Evolutionary conservation across 257 asterid species (phyloP), one percentile per base, ranked within the genome.

Genomic region (Solanum sparsipilum): DNA sequence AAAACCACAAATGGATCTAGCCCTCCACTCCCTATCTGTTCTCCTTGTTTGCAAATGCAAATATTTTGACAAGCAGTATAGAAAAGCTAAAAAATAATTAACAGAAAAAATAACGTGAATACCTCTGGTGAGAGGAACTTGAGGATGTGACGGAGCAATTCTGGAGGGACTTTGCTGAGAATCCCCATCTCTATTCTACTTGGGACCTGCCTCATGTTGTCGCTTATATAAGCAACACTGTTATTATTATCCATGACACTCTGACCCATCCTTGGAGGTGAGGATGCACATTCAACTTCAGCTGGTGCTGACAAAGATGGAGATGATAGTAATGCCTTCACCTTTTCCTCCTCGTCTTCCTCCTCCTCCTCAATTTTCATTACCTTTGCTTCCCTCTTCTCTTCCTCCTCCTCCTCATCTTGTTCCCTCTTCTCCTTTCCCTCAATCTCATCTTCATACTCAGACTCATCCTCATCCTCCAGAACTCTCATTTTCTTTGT

Each of bases 61-160:
- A 27, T 46, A 81, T 18, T 81, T 48, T 48, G 68, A 81, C 85
- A 46, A 81, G 68, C 68, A 46, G 20, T 27, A 15, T 29, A 31
- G 85, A 81, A 48, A 29, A 81, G 41, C 39, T 16, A 27, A 81
- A 41, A 44, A 29, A 29, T 4, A 44, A 16, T 44, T n/a, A 81
- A 44, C 25, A 79, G 27, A 29, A 27, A 78, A 46, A 44, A 16
- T 79, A 44, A 81, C 46, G 2, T n/a, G 3, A 36, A 60, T 87
- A 95, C 98, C 96, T 95, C 96, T 6, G 98, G 91, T 89, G 98
- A 93, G 87, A 95, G 98, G 90, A 92, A 94, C 88, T 94, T 95
- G 88, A 95, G 95, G 90, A 95, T 94, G 92, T 94, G 92, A 81
- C 90, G 93, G 89, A 93, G 90, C 91, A 94, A 90, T 88, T 95